Base-by-base conservation (phyloP, 345 rosid genomes). In the Salix exigua region DNA sequence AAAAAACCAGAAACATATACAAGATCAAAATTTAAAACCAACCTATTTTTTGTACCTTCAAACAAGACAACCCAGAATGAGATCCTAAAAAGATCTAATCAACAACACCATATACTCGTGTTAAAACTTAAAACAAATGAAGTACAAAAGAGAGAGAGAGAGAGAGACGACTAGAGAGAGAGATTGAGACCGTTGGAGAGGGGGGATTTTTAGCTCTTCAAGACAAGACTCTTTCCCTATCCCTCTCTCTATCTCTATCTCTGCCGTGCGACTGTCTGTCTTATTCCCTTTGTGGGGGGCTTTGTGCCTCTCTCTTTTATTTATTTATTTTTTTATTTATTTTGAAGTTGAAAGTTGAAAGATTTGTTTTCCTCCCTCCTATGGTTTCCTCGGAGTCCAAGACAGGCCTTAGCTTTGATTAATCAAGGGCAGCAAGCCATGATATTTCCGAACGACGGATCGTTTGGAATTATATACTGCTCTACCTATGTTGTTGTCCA, bases 381-480 rank as follows among this genome's bases (percentile, higher is more conserved):
- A 13, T 46, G 50, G 50, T 46, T 46, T 46, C 50, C 48, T 42
- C 85, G 73, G 85, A 84, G 79, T 31, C 69, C 62, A 84, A 63
- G 68, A 7, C 67, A 7, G 19, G 3, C 65, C 71, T 81, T 62
- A 62, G 62, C 67, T 82, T 71, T 38, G 76, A 76, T 76, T 50
- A 77, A 74, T 42, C 51, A 64, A 19, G 16, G 11, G 3, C 31
- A 13, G 31, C 66, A 11, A 26, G 17, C 31, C 25, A 31, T 4
- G 19, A 31, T 6, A 9, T 65, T 26, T 1, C 17, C 18, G 13
- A 18, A 40, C 44, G 44, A 40, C 14, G 44, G 44, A 0, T 40
- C 44, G 44, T 40, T 12, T 40, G 44, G 44, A 31, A 40, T 40
- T 12, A 10, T 11, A 40, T 0, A 9, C 44, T 40, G 44, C 44